Base-by-base conservation (phyloP, 1,284 basidiomycete genomes). In the Salmacisia buchloeana region DNA sequence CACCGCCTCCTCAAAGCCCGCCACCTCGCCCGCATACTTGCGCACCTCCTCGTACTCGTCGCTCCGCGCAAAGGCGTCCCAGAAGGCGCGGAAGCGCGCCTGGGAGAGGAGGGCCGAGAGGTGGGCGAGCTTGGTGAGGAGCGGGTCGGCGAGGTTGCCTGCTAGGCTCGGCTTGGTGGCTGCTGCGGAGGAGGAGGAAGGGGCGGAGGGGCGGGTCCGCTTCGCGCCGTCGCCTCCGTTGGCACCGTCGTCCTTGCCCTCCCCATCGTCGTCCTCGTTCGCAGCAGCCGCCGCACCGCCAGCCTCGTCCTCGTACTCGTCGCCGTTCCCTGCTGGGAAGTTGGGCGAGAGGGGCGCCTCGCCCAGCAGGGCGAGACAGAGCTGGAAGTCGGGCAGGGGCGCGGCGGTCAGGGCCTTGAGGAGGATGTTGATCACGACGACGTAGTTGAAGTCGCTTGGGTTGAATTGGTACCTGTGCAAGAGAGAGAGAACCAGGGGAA, bases 391-490 rank as follows among this genome's bases (percentile, higher is more conserved):
- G 3, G 83, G 81, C 58, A 81, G 78, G 66, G 93, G 91, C 59
- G 90, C 86, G 41, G 91, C 89, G 36, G 87, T 84, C 87, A 97
- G 85, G 23, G 92, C 86, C 84, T 97, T 96, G 81, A 93, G 85
- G 76, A 97, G 89, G 80, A 97, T 91, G 83, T 94, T 91, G 81
- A 94, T 85, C 71, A 93, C 89, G 23, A 94, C 89, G 75, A 94
- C 91, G 7, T 91, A 88, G 82, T 94, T 94, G 82, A 91, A 91
- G 49, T 94, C 86, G 79, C 90, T 87, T 21, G 91, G 87, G 83
- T 97, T 97, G 83, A 97, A 97, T 80, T 97, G 94, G 82, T 96
- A 96, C 62, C 92, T 96, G 71, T 60, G 36, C 63, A 52, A 29
- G 49, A 56, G 63, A 35, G 23, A 59, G 34, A 62, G 34, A 18